Conservation (phyloP, 441 rosid genomes). For the Metrosideros polymorpha region DNA sequence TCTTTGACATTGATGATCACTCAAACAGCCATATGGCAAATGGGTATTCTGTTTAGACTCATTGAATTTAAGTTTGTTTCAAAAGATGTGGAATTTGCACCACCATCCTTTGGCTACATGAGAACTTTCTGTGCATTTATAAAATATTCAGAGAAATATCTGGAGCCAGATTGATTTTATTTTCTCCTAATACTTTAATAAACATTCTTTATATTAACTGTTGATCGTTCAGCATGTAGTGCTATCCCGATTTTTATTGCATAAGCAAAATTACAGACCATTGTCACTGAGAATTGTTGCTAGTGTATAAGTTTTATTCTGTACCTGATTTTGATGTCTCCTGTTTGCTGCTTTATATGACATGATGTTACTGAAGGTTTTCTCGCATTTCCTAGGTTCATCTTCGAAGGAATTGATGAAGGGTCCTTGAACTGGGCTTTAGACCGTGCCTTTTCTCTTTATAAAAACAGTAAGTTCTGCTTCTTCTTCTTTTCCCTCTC, state of each 20-base stretch:
- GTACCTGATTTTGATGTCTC: background rate
- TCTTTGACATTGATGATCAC: slow-evolving; percentile 37
- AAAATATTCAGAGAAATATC: background rate
- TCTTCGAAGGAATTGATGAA: slow-evolving; percentile 48
- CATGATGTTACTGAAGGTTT: background rate
- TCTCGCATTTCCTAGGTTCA: slow-evolving; percentile 20
- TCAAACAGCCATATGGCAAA: slow-evolving; percentile 29
- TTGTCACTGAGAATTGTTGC: background rate
- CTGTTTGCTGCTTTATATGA: background rate
- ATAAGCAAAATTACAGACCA: background rate
- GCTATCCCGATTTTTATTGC: background rate
- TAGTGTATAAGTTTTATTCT: background rate
- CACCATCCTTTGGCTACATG: background rate
- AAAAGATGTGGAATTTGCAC: background rate
- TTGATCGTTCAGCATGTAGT: background rate
- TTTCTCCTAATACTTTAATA: background rate
- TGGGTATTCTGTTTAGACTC: slow-evolving; percentile 22
- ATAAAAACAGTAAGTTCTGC: slow-evolving; percentile 27
- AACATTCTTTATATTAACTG: background rate
- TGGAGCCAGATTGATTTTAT: background rate
- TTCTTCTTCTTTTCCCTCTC: background rate
- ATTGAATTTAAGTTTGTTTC: background rate
- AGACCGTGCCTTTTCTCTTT: slow-evolving; percentile 32
- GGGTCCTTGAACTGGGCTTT: slow-evolving; percentile 35
- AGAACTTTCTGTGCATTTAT: background rate